Conservation (phyloP, 108 stramenopile species). For the Cylindrotheca fusiformis region DNA sequence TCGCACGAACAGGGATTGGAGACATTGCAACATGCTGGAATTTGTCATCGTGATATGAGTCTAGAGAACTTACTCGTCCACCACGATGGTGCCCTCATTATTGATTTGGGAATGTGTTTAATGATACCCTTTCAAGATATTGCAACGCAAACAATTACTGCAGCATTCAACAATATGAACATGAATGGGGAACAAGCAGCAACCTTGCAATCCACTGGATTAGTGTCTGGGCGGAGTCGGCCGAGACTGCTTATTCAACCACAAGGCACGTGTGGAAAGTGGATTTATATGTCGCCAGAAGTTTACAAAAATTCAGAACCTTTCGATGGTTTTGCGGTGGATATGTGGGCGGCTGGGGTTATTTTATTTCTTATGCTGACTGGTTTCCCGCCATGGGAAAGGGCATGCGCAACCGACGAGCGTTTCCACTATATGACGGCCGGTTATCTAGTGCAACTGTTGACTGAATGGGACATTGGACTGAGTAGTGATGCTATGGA, state of each 20-base stretch:
- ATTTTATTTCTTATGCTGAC: slow-evolving; percentile 90
- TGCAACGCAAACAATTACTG: slow-evolving; percentile 5
- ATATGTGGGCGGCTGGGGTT: slow-evolving; percentile 93
- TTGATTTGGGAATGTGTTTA: slow-evolving; percentile 95
- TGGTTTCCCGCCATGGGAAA: slow-evolving; percentile 91
- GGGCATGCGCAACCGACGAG: slow-evolving; percentile 61
- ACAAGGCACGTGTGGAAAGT: slow-evolving; percentile 89
- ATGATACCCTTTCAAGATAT: slow-evolving; percentile 54
- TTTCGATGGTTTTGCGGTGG: slow-evolving; percentile 89
- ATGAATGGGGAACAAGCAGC: slow-evolving; percentile 19
- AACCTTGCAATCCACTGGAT: background rate
- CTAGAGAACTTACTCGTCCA: slow-evolving; percentile 84
- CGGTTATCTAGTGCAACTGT: slow-evolving; percentile 77
- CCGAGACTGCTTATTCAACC: slow-evolving; percentile 58
- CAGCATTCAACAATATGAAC: slow-evolving; percentile 34
- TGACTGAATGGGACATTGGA: slow-evolving; percentile 79
- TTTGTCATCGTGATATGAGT: slow-evolving; percentile 90
- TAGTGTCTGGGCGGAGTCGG: slow-evolving; percentile 21
- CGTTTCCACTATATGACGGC: slow-evolving; percentile 78
- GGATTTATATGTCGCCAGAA: slow-evolving; percentile 93
- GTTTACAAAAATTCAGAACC: slow-evolving; percentile 65
- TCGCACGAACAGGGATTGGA: slow-evolving; percentile 58
- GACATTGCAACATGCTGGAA: slow-evolving; percentile 74
- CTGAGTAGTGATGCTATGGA: slow-evolving; percentile 78
- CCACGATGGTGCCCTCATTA: slow-evolving; percentile 64